Conservation (phyloP, 169 alveolate species). For the Plasmodium reichenowi region DNA sequence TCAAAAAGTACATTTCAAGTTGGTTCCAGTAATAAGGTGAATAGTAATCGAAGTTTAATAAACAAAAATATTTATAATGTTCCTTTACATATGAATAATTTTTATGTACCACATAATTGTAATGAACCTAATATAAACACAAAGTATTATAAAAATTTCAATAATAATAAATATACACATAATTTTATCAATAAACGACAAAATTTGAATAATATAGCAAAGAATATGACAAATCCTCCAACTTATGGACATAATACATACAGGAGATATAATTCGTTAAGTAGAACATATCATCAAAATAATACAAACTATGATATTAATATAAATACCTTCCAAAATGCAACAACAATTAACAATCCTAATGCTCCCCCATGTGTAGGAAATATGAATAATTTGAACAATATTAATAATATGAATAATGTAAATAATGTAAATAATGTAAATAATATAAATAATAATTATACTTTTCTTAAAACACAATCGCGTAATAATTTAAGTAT, state of each 20-base stretch:
- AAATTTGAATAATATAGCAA: background rate
- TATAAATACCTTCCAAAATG: too few species aligned
- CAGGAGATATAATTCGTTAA: background rate
- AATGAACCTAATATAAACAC: background rate
- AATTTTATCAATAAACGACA: background rate
- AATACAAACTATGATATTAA: too few species aligned
- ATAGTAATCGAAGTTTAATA: background rate
- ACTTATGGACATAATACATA: background rate
- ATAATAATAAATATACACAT: background rate
- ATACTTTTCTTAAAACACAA: background rate
- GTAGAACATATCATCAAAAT: too few species aligned
- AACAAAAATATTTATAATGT: constrained; percentile 1
- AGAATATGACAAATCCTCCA: background rate
- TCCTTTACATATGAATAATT: background rate
- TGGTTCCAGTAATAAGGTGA: background rate
- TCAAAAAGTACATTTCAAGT: background rate
- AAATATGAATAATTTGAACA: background rate
- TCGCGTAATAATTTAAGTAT: background rate
- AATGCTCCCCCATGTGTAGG: too few species aligned
- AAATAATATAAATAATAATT: background rate
- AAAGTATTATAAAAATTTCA: background rate
- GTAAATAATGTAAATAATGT: background rate
- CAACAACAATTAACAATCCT: too few species aligned
- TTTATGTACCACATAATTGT: background rate
- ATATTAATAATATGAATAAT: background rate